These are phyloP conservation scores for Blastocystis sp. DNA, from an alignment of 352 stramenopile genomes.

Conservation along the genomic window DNA sequence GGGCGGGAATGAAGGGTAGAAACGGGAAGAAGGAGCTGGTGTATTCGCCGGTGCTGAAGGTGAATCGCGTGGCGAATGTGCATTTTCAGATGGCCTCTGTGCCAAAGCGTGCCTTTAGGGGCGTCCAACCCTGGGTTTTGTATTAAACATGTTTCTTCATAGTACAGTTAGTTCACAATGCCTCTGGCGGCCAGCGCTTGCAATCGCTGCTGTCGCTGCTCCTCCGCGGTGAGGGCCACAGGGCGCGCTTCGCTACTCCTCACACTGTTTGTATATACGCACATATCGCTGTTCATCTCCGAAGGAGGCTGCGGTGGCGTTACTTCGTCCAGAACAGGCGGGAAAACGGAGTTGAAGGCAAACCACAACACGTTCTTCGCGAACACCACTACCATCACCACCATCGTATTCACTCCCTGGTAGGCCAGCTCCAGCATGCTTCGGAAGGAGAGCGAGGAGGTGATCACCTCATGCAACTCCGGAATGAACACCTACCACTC, in stretches of 20 bases:
- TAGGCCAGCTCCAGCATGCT: not conserved
- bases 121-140: constrained; percentile 30
- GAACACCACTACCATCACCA: not conserved
- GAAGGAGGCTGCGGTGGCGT: not conserved
- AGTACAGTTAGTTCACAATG: constrained; percentile 31
- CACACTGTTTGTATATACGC: not conserved
- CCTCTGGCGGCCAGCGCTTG: not conserved
- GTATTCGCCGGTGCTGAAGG: constrained; percentile 55
- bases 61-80: constrained; percentile 43
- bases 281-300: constrained; percentile 7
- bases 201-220: constrained; percentile 43
- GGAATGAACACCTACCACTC: constrained; percentile 46
- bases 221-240: not conserved
- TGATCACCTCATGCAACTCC: constrained; percentile 39
- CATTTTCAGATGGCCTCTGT: constrained; percentile 3
- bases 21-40: constrained; percentile 57
- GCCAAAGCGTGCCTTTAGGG: not conserved
- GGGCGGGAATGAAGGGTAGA: not conserved
- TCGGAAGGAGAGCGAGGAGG: constrained; percentile 25
- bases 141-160: constrained; percentile 54
- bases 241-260: constrained; percentile 14
- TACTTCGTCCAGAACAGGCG: constrained; percentile 9
- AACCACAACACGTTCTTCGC: not conserved
- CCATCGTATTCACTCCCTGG: not conserved
- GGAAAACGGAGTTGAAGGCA: constrained; percentile 60